These are phyloP conservation scores for Calonectria pseudoreteaudii DNA, from an alignment of 2,329 filamentous ascomycete genomes.

Conservation along the genomic window DNA sequence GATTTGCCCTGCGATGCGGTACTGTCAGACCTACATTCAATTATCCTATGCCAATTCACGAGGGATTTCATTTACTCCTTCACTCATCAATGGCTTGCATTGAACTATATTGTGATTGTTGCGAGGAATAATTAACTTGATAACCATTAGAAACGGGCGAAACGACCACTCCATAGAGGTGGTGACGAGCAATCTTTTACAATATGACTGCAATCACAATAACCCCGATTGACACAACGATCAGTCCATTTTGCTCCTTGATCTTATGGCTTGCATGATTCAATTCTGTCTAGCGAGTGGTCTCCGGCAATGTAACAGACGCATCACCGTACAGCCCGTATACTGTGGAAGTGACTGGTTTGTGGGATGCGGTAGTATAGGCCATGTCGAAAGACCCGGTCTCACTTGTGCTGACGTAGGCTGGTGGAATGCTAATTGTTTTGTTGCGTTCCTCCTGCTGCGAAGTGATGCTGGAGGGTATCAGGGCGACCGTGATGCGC, in stretches of 20 bases:
- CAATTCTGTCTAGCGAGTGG: background rate
- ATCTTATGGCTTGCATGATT: background rate
- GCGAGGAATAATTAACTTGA: too few species aligned
- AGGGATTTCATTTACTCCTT: too few species aligned
- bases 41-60: too few species aligned
- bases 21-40: too few species aligned
- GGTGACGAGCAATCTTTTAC: too few species aligned
- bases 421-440: background rate
- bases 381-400: background rate
- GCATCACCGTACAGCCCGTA: background rate
- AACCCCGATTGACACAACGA: background rate
- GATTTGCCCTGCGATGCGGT: too few species aligned
- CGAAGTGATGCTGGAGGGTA: background rate
- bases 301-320: background rate
- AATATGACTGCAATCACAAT: background rate
- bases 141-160: background rate
- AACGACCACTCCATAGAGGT: too few species aligned
- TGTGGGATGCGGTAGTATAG: background rate
- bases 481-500: background rate
- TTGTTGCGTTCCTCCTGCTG: slow-evolving; percentile 30
- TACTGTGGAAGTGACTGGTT: background rate
- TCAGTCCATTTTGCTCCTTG: background rate
- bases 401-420: background rate
- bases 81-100: too few species aligned
- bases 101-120: too few species aligned